Percentiles rank a stretch among this genome's conserved stretches.
Conservation (phyloP, 495 filamentous ascomycete genomes). For the Clohesyomyces aquaticus region DNA sequence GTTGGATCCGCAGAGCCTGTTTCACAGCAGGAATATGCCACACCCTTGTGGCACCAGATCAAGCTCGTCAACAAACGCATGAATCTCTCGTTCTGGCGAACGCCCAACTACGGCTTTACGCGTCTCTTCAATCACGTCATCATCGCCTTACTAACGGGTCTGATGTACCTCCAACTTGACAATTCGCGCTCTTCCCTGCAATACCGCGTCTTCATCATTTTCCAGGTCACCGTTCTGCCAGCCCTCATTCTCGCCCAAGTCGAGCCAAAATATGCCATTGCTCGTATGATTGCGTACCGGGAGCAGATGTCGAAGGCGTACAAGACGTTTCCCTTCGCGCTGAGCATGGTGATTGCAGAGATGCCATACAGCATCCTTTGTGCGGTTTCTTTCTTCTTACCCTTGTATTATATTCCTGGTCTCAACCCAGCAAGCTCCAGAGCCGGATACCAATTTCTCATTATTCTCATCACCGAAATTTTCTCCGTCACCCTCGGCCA, state of each 20-base stretch:
- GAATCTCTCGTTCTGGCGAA: slow-evolving; percentile 72
- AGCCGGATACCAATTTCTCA: slow-evolving; percentile 81
- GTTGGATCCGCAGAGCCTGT: slow-evolving; percentile 45
- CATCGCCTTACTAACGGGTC: slow-evolving; percentile 73
- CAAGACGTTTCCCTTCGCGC: slow-evolving; percentile 69
- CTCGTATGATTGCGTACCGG: slow-evolving; percentile 76
- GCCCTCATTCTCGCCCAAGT: slow-evolving; percentile 77
- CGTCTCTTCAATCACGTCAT: slow-evolving; percentile 75
- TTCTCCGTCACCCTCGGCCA: slow-evolving; percentile 77
- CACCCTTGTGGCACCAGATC: slow-evolving; percentile 72
- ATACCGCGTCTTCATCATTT: slow-evolving; percentile 80
- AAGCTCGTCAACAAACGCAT: slow-evolving; percentile 66
- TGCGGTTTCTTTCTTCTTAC: slow-evolving; percentile 73
- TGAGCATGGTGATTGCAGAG: slow-evolving; percentile 73
- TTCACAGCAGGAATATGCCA: slow-evolving; percentile 71
- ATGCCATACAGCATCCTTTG: slow-evolving; percentile 77
- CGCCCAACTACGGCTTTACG: slow-evolving; percentile 76
- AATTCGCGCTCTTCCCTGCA: slow-evolving; percentile 70
- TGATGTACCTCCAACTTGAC: slow-evolving; percentile 72
- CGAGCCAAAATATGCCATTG: slow-evolving; percentile 74
- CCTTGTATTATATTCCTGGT: slow-evolving; percentile 68
- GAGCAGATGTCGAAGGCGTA: slow-evolving; percentile 80
- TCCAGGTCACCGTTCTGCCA: slow-evolving; percentile 77
- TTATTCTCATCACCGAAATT: slow-evolving; percentile 75
- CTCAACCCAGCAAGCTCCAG: slow-evolving; percentile 59